Base-by-base conservation (phyloP, 1,139 yeast species). In the Lodderomyces parapsilosis region DNA sequence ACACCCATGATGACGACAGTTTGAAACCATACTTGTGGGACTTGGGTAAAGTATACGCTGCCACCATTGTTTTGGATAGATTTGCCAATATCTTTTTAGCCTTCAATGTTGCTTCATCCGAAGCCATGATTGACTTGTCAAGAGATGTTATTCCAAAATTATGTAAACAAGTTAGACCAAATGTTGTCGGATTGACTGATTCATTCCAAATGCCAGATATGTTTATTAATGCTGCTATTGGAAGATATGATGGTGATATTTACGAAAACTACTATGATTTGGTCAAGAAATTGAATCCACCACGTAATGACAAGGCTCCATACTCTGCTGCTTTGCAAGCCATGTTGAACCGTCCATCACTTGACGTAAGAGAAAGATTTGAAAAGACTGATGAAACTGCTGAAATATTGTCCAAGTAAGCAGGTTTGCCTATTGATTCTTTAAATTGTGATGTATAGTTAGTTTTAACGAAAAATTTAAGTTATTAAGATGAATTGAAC, bases 191-290 rank as follows among this genome's bases (percentile, higher is more conserved):
- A 20, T 68, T 63, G 49, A 72, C 78, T 36, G 78, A 73, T 56
- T 62, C 78, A n/a, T 73, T 73, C 74, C 74, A 71, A 54, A 64
- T 60, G 49, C 61, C 74, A 32, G 78, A 73, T 54, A 68, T 65
- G 66, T 53, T 68, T 54, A 58, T 73, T 48, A 70, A 72, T 58
- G 68, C 78, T 8, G 60, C 66, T 41, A 63, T 73, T 48, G 78
- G 77, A 49, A 61, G 58, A 41, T 71, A 63, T 52, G 73, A 71
- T 48, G 78, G 78, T 50, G 66, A 73, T 56, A 58, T 73, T 49
- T 73, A 73, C 52, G 76, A 71, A 51, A 72, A 73, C 58, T 73
- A 71, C 62, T 71, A 68, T 57, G 61, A 56, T 34, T 57, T 59
- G 33, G 73, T 72, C 43, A 69, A 71, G 57, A 48, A 49, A 10